phyloP scores from a whole-genome alignment of 2,329 filamentous ascomycete species.

The Ciborinia camelliae region DNA sequence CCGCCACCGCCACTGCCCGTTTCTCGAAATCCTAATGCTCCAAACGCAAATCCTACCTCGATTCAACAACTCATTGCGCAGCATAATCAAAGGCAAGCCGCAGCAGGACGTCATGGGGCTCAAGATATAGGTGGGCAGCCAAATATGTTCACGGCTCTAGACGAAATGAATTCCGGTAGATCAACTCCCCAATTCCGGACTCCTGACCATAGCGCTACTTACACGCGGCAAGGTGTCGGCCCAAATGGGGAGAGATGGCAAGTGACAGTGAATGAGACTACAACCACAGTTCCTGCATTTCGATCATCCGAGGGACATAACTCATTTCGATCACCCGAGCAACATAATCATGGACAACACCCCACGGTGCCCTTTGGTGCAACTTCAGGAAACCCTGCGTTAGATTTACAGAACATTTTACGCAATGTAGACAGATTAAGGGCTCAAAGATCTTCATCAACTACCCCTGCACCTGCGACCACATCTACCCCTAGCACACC shows the following conservation, averaged over 20 bases:
- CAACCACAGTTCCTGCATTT: slow-evolving; percentile 28
- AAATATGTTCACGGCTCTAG: slow-evolving; percentile 23
- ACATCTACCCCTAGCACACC: slow-evolving; percentile 9
- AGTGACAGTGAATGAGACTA: slow-evolving; percentile 49
- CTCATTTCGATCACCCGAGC: slow-evolving; percentile 18
- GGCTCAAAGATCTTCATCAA: slow-evolving; percentile 25
- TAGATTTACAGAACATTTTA: slow-evolving; percentile 32
- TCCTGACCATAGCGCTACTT: slow-evolving; percentile 42
- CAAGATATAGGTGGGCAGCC: slow-evolving; percentile 24
- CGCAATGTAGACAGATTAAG: slow-evolving; percentile 31
- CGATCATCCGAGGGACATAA: slow-evolving; percentile 23
- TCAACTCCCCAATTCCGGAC: slow-evolving; percentile 34
- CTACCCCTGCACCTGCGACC: slow-evolving; percentile 7
- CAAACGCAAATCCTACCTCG: slow-evolving; percentile 5
- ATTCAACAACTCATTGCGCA: slow-evolving; percentile 17
- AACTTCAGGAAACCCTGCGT: slow-evolving; percentile 23
- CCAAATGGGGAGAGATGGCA: slow-evolving; percentile 53
- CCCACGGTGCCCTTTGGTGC: background rate
- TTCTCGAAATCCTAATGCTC: slow-evolving; percentile 8
- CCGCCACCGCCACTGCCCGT: slow-evolving; percentile 10
- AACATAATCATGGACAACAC: slow-evolving; percentile 23
- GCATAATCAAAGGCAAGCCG: slow-evolving; percentile 25
- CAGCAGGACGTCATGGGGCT: slow-evolving; percentile 28
- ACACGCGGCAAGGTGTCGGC: slow-evolving; percentile 48
- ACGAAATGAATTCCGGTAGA: slow-evolving; percentile 32